Base-by-base conservation (phyloP, 306 rosid species). In the Castanospermum australe region DNA sequence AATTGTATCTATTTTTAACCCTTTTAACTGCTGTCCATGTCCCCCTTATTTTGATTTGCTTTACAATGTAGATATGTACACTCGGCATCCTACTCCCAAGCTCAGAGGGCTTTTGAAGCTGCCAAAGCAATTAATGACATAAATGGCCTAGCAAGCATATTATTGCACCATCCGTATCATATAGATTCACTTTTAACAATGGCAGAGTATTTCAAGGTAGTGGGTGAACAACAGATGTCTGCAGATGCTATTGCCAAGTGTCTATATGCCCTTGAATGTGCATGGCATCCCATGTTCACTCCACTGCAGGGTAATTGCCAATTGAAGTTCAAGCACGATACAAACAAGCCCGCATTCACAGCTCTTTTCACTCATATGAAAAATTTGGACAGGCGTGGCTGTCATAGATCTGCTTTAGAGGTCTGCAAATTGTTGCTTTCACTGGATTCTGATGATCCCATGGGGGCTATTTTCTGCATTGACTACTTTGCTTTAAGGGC, bases 371-470 rank as follows among this genome's bases (percentile, higher is more conserved):
- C 88, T 75, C 99, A 93, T 88, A 86, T 95, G 92, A 95, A 90
- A 81, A 93, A 90, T 76, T 84, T 95, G 90, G 90, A 95, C 68
- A 84, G 96, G 75, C 97, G 99, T 51, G 99, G 99, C 55, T 95
- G 97, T 81, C 98, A 95, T 89, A 89, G 99, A 72, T 93, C 98
- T 66, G 98, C 98, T 84, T 87, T 95, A 75, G 98, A 95, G 83
- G 98, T 93, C 79, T 95, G 98, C 86, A 95, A 93, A 79, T 77
- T 95, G 60, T 83, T 95, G 89, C 93, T 95, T 80, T 93, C 97
- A 11, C 86, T 95, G 60, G 99, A 95, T 85, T 89, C 86, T 12
- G 94, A 95, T 79, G 97, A 93, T 87, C 99, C 98, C 47, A 87
- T 87, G 96, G 98, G 99, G 78, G 96, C 96, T 77, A 75, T 91